Evolutionary conservation across 371 early-diverging fungal genomes (phyloP).

Genomic region (Sporodiniella umbellata): DNA sequence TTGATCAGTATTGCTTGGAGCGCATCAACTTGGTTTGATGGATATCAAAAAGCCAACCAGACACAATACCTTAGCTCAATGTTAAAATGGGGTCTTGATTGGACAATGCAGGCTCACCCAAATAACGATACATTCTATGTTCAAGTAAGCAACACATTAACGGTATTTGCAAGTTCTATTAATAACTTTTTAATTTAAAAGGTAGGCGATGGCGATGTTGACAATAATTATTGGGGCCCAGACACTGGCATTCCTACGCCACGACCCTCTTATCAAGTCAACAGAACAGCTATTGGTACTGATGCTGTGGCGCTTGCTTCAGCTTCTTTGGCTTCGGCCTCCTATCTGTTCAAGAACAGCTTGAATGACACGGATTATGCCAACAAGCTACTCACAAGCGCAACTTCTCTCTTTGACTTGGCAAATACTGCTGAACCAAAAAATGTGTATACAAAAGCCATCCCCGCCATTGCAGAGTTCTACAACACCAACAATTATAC

Average conservation of each 20-base stretch:
- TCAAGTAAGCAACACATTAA: slow-evolving; percentile 15
- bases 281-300: slow-evolving; percentile 47
- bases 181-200: slow-evolving; percentile 2
- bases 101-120: slow-evolving; percentile 42
- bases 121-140: slow-evolving; percentile 25
- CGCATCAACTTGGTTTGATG: slow-evolving; percentile 53
- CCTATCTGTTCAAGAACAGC: slow-evolving; percentile 49
- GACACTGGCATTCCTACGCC: slow-evolving; percentile 53
- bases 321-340: slow-evolving; percentile 62
- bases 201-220: slow-evolving; percentile 36
- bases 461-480: slow-evolving; percentile 33
- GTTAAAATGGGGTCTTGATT: slow-evolving; percentile 65
- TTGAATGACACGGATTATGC: slow-evolving; percentile 52
- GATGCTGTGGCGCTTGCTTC: slow-evolving; percentile 59
- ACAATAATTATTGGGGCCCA: slow-evolving; percentile 48
- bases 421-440: slow-evolving; percentile 52
- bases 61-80: slow-evolving; percentile 42
- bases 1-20: slow-evolving; percentile 57
- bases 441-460: slow-evolving; percentile 47
- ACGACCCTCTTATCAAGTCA: slow-evolving; percentile 52
- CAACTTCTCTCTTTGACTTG: slow-evolving; percentile 47
- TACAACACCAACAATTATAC: slow-evolving; percentile 45
- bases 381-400: slow-evolving; percentile 19
- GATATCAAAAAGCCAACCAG: slow-evolving; percentile 54
- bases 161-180: not conserved